Evolutionary conservation across 345 rosid genomes (phyloP), one percentile per base, ranked within the genome.

Genomic region (Garcia nutans): DNA sequence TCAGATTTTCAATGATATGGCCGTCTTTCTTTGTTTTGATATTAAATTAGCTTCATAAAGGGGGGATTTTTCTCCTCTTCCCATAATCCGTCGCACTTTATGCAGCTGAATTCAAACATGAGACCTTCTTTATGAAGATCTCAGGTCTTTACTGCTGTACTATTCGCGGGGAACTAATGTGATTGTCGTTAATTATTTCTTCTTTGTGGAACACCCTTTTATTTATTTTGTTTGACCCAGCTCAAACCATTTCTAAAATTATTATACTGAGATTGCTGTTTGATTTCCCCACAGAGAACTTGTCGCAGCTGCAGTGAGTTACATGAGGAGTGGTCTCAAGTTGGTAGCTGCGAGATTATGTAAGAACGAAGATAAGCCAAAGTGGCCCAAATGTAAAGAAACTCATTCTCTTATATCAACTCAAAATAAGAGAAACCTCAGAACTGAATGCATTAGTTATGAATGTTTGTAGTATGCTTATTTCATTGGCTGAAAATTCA

Each of bases 331-430:
- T 6, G 91, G 92, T 68, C 78, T 94, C 66, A 87, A 75, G 79
- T 82, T 83, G 3, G 80, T 90, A 5, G 86, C 85, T 28, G 85
- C 93, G 15, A 89, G 82, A 83, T 75, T 94, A 44, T 80, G 85
- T 74, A 87, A 59, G 76, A 89, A 76, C 0, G 88, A 87, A 56
- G 89, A 82, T 55, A 88, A 85, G 82, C 74, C 80, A 33, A 87
- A 80, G 80, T 86, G 91, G 94, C 78, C 81, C 17, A 92, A 81
- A 88, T 84, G 88, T 83, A 92, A 86, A 84, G 97, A 94, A 79
- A 73, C 84, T 16, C 84, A 87, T 8, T 81, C 88, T 59, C 94
- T 89, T 60, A 76, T 89, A 59, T 80, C 90, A 17, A 81, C 85
- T 45, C 95, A 90, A 81, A 83, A 74, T 75, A 94, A 83, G 85